phyloP scores from a whole-genome alignment of 2,329 filamentous ascomycete species.

The Rhynchosporium graminicola region DNA sequence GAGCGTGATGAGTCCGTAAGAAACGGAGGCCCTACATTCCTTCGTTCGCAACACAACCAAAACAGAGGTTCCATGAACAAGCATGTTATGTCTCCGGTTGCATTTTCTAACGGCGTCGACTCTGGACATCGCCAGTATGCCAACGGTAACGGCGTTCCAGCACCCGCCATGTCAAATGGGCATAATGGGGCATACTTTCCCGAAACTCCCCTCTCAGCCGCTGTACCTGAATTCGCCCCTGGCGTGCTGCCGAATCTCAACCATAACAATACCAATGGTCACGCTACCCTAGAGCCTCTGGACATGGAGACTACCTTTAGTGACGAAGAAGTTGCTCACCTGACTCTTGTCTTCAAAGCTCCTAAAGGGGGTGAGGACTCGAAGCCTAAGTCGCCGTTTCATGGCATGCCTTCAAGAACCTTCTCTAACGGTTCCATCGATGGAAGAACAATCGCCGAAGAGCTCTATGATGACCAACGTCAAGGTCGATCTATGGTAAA shows the following conservation, averaged over 20 bases:
- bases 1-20: slow-evolving; percentile 74
- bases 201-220: slow-evolving; percentile 60
- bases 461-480: slow-evolving; percentile 46
- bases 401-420: slow-evolving; percentile 47
- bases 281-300: slow-evolving; percentile 29
- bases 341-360: slow-evolving; percentile 53
- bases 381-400: slow-evolving; percentile 42
- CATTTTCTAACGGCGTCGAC: slow-evolving; percentile 40
- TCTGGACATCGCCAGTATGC: slow-evolving; percentile 31
- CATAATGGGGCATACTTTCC: slow-evolving; percentile 46
- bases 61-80: slow-evolving; percentile 35
- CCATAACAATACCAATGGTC: slow-evolving; percentile 20
- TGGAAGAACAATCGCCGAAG: slow-evolving; percentile 51
- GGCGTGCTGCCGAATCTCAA: slow-evolving; percentile 20
- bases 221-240: slow-evolving; percentile 59
- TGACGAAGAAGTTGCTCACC: slow-evolving; percentile 52
- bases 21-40: slow-evolving; percentile 64
- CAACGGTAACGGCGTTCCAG: slow-evolving; percentile 28
- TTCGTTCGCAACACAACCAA: slow-evolving; percentile 30
- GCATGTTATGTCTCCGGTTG: slow-evolving; percentile 35
- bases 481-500: slow-evolving; percentile 42
- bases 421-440: slow-evolving; percentile 59
- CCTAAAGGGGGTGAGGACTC: slow-evolving; percentile 41
- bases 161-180: slow-evolving; percentile 31
- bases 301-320: slow-evolving; percentile 48